Conservation (phyloP, 768 basidiomycete species). For the Termitomyces sp. region DNA sequence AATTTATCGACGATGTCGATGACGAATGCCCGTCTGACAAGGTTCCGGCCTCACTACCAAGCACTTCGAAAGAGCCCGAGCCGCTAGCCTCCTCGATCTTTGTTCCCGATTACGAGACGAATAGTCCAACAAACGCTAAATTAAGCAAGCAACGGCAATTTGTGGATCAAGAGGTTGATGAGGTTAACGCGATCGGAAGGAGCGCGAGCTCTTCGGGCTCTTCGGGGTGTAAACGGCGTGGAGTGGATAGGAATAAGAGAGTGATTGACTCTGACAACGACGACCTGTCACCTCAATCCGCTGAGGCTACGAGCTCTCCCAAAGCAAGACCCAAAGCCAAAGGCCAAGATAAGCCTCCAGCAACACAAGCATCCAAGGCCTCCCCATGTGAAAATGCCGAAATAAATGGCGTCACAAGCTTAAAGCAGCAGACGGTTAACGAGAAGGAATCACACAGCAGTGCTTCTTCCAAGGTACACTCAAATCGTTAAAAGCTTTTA, state of each 20-base stretch:
- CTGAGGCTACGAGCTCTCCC: neutral
- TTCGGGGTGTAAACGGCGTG: neutral
- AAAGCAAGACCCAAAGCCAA: constrained; percentile 14
- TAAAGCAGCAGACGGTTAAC: neutral
- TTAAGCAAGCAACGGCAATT: constrained; percentile 24
- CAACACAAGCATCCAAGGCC: neutral
- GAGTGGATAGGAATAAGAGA: constrained; percentile 16
- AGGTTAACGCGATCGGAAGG: constrained; percentile 9
- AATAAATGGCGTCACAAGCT: neutral
- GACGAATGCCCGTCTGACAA: constrained; percentile 18
- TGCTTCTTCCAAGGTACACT: constrained; percentile 16
- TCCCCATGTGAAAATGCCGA: neutral
- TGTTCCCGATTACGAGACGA: constrained; percentile 23
- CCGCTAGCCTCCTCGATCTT: constrained; percentile 18
- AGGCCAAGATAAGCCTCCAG: neutral
- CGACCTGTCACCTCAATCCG: constrained; percentile 5
- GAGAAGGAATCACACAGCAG: neutral
- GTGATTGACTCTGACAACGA: constrained; percentile 30
- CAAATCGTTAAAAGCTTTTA: neutral
- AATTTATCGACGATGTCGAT: constrained; percentile 33
- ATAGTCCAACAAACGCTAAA: constrained; percentile 12
- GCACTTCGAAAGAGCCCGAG: constrained; percentile 7
- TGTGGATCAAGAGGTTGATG: constrained; percentile 15
- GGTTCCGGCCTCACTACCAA: neutral
- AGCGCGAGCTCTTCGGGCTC: neutral